A percentile compares a stretch with the other conserved stretches of the same genome.
Evolutionary conservation across 129 eudicot species (phyloP).

Genomic region (Dittrichia graveolens): DNA sequence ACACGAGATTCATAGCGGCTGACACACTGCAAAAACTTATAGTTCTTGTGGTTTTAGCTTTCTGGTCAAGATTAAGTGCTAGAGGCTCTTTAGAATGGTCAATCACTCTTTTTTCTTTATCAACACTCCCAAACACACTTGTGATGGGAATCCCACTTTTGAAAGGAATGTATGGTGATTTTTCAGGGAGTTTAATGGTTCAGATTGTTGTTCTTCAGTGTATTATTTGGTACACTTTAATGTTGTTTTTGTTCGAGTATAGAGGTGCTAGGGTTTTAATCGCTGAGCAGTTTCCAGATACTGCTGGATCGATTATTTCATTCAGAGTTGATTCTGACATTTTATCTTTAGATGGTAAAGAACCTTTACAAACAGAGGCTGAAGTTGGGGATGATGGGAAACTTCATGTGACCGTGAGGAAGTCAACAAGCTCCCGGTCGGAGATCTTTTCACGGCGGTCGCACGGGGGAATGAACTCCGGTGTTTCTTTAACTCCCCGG

Average conservation of each 20-base stretch:
- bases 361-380: conserved; percentile 82
- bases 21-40: conserved; percentile 80
- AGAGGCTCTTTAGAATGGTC: conserved; percentile 88
- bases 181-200: conserved; percentile 87
- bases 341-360: conserved; percentile 77
- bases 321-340: conserved; percentile 79
- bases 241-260: conserved; percentile 83
- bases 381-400: conserved; percentile 88
- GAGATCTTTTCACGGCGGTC: conserved; percentile 70
- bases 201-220: conserved; percentile 90
- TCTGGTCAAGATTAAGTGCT: conserved; percentile 71
- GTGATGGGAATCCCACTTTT: conserved; percentile 92
- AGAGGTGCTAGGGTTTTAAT: conserved; percentile 81
- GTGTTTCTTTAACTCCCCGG: conserved; percentile 56
- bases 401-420: conserved; percentile 77
- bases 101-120: conserved; percentile 77
- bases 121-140: conserved; percentile 83
- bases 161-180: conserved; percentile 88
- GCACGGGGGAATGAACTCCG: conserved; percentile 52
- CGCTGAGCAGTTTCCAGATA: conserved; percentile 88
- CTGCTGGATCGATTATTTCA: conserved; percentile 74
- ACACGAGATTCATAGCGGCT: conserved; percentile 83
- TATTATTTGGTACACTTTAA: conserved; percentile 85
- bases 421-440: conserved; percentile 77
- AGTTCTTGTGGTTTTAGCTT: conserved; percentile 52